Evolutionary conservation across 768 basidiomycete species (phyloP), one percentile per base, ranked within the genome.

Genomic region (Boletus reticulatus): DNA sequence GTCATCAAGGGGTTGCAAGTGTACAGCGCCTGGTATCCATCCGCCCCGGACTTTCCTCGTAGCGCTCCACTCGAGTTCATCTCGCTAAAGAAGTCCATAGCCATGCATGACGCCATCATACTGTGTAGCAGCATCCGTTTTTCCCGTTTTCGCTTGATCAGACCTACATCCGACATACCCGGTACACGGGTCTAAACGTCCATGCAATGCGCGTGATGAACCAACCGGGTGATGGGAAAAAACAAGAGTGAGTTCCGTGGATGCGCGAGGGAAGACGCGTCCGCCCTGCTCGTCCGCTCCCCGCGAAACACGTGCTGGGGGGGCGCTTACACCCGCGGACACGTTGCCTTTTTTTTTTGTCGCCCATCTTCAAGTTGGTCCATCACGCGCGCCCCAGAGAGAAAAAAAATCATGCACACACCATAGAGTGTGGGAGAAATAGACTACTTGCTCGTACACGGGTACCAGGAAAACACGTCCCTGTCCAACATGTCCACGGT

Each of bases 11-110:
- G 58, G 48, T 27, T 8, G 8, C 7, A 27, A 27, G 7, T 27
- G 27, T 32, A 52, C 36, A 36, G 37, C 46, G 22, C 39, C 27
- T 7, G 11, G 9, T 11, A 27, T 27, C 22, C 50, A 56, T 22
- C 39, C 34, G 6, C 55, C 60, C 60, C 60, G 19, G 42, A 58
- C 43, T 45, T 22, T 22, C 1, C 22, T 22, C 22, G 22, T 22
- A 22, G 22, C 22, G 22, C 50, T 29, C 27, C 60, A 52, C 45
- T 5, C 38, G 24, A 16, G 44, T 17, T 53, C 50, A 53, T 63
- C 62, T 62, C 62, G 62, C 54, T 52, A 59, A 53, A 10, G 3
- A 11, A n/a, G n/a, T n/a, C n/a, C n/a, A n/a, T n/a, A n/a, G n/a
- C n/a, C n/a, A 29, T 29, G 9, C 1, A 20, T 62, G 52, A 57